Evolutionary conservation across 1,139 yeast genomes (phyloP), one percentile per base, ranked within the genome.

Genomic region (Suhomyces bribrorum): DNA sequence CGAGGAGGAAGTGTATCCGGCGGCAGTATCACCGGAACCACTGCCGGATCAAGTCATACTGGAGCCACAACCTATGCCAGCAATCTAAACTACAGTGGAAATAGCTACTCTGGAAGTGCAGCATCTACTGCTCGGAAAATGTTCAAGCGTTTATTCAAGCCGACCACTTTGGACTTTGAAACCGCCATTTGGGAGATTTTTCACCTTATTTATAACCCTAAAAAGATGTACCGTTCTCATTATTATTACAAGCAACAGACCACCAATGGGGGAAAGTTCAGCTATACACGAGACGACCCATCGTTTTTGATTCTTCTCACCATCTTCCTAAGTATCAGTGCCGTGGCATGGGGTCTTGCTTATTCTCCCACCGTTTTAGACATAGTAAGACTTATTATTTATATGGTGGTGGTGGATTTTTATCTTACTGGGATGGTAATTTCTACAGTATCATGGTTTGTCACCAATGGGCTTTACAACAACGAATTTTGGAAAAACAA

Each of bases 131-230:
- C 25, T 16, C 27, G 26, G 12, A 36, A 36, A 20, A 67, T 70
- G 70, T 40, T 61, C 30, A 59, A 60, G 38, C 53, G 77, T 31
- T 47, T 87, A 32, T 69, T 85, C 51, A 80, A 83, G 49, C 94
- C 96, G 4, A 85, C 83, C 8, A 83, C 95, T 0, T 69, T 89
- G 37, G 96, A 89, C 63, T 86, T 88, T 54, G 97, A 89, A 59
- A 86, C 95, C 2, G 96, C 97, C 13, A 75, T 82, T 45, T 89
- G 96, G 96, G 97, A 89, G 58, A 83, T 88, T 60, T 69, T 85
- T 49, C 78, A 87, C 53, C 64, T 89, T 40, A 70, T 89, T 16
- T 66, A 81, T 28, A 78, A 83, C 32, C 97, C 97, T 2, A 77
- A 83, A 49, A 82, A 86, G 47, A 94, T 89, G 57, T 88, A 86